Percentiles rank a stretch among this genome's conserved stretches.
Evolutionary conservation across 805 yeast species (phyloP).

Genomic region (Candida koratica): DNA sequence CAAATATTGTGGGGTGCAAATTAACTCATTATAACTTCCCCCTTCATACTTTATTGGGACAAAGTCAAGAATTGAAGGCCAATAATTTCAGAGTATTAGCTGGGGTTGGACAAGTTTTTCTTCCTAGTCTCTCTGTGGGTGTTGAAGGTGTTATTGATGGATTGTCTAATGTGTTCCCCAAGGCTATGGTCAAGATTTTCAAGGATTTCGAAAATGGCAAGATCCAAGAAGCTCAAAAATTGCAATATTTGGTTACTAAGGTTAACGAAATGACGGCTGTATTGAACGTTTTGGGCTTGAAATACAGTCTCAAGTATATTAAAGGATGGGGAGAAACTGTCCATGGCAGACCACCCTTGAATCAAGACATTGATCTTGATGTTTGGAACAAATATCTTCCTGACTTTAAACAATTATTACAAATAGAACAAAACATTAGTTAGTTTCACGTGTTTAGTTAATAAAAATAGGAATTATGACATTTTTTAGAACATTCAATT

Average conservation of each 20-base stretch:
- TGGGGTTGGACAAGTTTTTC: constrained; percentile 50
- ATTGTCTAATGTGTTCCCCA: constrained; percentile 50
- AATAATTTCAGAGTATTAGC: constrained; percentile 44
- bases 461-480: no score
- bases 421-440: constrained; percentile 10
- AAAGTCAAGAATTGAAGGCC: constrained; percentile 30
- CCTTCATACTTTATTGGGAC: constrained; percentile 44
- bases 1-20: constrained; percentile 50
- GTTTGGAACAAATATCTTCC: constrained; percentile 16
- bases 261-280: constrained; percentile 45
- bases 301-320: constrained; percentile 34
- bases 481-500: no score
- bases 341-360: constrained; percentile 49
- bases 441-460: no score
- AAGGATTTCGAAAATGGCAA: constrained; percentile 37
- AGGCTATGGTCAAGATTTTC: constrained; percentile 41
- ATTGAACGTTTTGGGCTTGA: constrained; percentile 46
- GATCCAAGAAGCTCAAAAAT: constrained; percentile 35
- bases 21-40: constrained; percentile 51
- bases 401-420: constrained; percentile 10
- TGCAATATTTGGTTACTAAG: constrained; percentile 42
- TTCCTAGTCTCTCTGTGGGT: constrained; percentile 47
- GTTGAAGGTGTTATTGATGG: constrained; percentile 52
- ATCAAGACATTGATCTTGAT: constrained; percentile 23
- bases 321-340: constrained; percentile 41